Conservation (phyloP, 768 basidiomycete genomes). For the Russula sp. region DNA sequence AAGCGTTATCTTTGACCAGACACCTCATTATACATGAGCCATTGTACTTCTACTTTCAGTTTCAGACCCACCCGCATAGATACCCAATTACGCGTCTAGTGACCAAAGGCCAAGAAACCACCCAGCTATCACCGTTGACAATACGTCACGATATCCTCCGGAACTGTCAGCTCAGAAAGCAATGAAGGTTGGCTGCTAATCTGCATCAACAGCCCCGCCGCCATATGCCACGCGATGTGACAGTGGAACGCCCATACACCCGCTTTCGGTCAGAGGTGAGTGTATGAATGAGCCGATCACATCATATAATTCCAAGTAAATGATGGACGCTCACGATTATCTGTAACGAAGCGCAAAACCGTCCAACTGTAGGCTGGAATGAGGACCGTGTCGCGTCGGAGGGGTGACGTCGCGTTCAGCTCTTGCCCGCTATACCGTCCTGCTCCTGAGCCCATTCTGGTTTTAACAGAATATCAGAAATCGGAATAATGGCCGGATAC, state of each 20-base stretch:
- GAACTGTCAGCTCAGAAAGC: constrained; percentile 17
- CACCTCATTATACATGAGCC: neutral
- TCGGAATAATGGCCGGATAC: no score
- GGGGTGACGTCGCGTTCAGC: constrained; percentile 20
- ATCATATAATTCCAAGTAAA: neutral
- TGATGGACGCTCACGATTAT: constrained; percentile 23
- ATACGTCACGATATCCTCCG: constrained; percentile 20
- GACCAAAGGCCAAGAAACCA: neutral
- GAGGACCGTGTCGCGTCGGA: constrained; percentile 25
- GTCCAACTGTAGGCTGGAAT: constrained; percentile 24
- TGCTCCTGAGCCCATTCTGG: constrained; percentile 22
- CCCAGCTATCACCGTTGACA: neutral
- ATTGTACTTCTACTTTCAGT: no score
- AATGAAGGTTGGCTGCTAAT: constrained; percentile 13
- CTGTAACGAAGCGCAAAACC: constrained; percentile 23
- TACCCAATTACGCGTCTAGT: no score
- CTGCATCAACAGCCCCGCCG: constrained; percentile 24
- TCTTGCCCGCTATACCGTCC: constrained; percentile 24
- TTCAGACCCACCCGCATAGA: neutral
- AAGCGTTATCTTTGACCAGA: no score
- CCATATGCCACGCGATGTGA: constrained; percentile 28
- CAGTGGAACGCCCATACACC: constrained; percentile 29
- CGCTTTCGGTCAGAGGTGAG: constrained; percentile 1
- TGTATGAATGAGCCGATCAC: neutral
- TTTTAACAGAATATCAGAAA: neutral